A percentile compares a stretch with the other conserved stretches of the same genome.
Evolutionary conservation across 345 rosid genomes (phyloP).

Genomic region (Durio zibethinus): DNA sequence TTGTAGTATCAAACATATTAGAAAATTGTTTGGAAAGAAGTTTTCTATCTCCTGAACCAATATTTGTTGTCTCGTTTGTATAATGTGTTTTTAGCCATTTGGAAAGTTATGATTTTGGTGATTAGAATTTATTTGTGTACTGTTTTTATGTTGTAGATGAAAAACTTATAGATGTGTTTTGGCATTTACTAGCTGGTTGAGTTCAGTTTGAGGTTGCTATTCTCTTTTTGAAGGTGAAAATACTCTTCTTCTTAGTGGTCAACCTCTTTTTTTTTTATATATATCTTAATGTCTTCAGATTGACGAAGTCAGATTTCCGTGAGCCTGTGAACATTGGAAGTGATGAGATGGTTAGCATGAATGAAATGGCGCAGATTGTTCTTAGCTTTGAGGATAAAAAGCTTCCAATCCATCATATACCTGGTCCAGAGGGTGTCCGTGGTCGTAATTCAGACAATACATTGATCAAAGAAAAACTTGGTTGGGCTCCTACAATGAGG

Average conservation of each 20-base stretch:
- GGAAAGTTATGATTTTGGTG: background rate
- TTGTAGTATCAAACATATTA: background rate
- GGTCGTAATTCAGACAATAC: constrained; percentile 99
- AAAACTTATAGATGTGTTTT: background rate
- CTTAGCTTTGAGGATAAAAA: constrained; percentile 83
- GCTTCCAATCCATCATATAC: constrained; percentile 92
- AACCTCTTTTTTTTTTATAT: background rate
- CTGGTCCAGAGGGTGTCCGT: constrained; percentile 99
- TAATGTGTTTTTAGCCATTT: background rate
- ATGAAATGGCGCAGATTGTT: constrained; percentile 96
- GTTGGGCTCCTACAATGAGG: constrained; percentile 98
- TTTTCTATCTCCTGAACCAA: background rate
- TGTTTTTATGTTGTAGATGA: background rate
- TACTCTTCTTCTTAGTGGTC: background rate
- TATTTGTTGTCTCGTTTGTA: background rate
- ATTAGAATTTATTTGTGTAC: background rate
- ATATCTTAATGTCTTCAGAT: constrained; percentile 40
- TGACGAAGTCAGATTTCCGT: constrained; percentile 95
- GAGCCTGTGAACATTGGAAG: constrained; percentile 99
- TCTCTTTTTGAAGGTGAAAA: background rate
- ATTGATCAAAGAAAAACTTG: constrained; percentile 94
- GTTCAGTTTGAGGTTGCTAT: background rate
- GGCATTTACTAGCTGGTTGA: background rate
- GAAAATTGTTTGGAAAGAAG: background rate
- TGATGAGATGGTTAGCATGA: constrained; percentile 99